Evolutionary conservation across 176 grass and related monocot genomes (phyloP).

Genomic region (Oryza coarctata): DNA sequence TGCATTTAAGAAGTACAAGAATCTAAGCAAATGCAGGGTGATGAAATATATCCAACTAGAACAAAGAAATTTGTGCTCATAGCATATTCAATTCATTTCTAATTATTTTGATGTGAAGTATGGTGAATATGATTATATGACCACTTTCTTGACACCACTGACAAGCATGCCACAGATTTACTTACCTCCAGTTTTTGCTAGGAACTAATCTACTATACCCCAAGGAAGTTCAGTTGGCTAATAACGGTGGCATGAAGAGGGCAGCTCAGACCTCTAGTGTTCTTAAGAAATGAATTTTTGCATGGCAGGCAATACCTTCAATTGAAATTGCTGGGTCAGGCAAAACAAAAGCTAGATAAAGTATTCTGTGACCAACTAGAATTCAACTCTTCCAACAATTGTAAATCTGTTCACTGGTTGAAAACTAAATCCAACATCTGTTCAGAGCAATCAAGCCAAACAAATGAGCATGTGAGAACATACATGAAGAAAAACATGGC

Average conservation of each 20-base stretch:
- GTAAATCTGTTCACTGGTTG: not conserved
- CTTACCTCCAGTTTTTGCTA: not conserved
- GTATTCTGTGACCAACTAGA: not conserved
- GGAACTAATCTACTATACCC: conserved; percentile 1
- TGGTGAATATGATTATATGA: not conserved
- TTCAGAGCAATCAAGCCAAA: conserved; percentile 22
- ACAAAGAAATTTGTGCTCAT: not conserved
- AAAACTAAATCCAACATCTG: conserved; percentile 8
- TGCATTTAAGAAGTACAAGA: not conserved
- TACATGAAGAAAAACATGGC: conserved; percentile 96
- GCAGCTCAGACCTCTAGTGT: not conserved
- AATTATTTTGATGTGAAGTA: not conserved
- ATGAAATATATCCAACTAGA: not conserved
- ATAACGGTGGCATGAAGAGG: not conserved
- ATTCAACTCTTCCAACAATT: not conserved
- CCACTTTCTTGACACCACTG: not conserved
- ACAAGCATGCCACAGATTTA: conserved; percentile 1
- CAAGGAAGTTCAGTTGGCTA: conserved; percentile 2
- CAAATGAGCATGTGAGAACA: conserved; percentile 29
- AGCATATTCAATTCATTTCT: not conserved
- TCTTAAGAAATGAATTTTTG: not conserved
- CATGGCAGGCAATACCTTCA: not conserved
- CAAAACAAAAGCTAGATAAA: conserved; percentile 16
- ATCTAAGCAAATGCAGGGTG: not conserved
- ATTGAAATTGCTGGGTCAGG: conserved; percentile 10